phyloP scores from a whole-genome alignment of 345 rosid species.

The Laguncularia racemosa region DNA sequence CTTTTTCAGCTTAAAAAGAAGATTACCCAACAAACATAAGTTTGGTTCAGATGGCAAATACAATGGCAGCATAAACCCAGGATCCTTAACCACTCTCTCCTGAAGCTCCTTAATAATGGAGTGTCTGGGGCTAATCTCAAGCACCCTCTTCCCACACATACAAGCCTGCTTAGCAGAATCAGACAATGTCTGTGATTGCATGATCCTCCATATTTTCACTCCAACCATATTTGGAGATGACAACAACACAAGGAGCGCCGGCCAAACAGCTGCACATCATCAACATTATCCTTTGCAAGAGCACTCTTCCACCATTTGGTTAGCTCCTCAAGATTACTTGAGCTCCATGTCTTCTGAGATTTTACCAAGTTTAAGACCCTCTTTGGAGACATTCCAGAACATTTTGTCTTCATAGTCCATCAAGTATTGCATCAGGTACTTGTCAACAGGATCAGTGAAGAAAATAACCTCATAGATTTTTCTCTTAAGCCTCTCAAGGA shows the following conservation, averaged over 20 bases:
- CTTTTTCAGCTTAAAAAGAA: too few relatives aligned
- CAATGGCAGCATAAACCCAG: too few relatives aligned
- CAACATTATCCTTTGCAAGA: constrained; percentile 84
- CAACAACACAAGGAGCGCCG: constrained; percentile 89
- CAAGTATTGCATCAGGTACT: constrained; percentile 95
- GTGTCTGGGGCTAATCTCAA: constrained; percentile 92
- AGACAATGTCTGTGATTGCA: constrained; percentile 93
- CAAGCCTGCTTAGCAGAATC: constrained; percentile 90
- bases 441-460: constrained; percentile 97
- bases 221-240: constrained; percentile 94
- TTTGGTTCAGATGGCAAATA: too few relatives aligned
- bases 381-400: constrained; percentile 94
- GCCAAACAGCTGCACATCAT: constrained; percentile 83
- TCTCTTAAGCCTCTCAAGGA: constrained; percentile 88
- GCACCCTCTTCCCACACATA: constrained; percentile 91
- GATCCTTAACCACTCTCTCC: constrained; percentile 68
- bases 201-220: constrained; percentile 97
- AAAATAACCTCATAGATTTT: constrained; percentile 94
- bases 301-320: constrained; percentile 90
- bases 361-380: constrained; percentile 83
- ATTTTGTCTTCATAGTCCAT: constrained; percentile 94
- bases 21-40: too few relatives aligned
- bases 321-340: constrained; percentile 86
- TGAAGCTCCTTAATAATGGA: constrained; percentile 94
- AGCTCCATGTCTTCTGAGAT: constrained; percentile 72